Evolutionary conservation across 495 filamentous ascomycete species (phyloP), one percentile per base, ranked within the genome.

Genomic region (Penicillium goetzii): DNA sequence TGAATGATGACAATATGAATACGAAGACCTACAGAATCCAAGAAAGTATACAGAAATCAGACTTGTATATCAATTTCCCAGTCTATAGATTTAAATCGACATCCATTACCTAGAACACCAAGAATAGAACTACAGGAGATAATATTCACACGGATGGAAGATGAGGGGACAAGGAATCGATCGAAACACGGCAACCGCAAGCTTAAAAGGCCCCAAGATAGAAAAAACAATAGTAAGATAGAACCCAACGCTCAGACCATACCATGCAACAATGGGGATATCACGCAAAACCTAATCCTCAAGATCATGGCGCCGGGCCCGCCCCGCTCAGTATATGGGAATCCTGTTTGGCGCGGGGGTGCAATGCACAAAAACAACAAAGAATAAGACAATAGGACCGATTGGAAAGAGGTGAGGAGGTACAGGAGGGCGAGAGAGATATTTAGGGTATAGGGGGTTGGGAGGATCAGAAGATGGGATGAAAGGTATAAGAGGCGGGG

Each of bases 241-340:
- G 38, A 41, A 65, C 55, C 58, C 61, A 72, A 74, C 71, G 69
- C 69, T 70, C 62, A 72, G 57, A 70, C 69, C 64, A 53, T 62
- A 68, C 59, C 63, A 73, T 73, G 70, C 70, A 73, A 71, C 62
- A 73, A 66, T 54, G 60, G 68, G 70, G 70, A 73, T 73, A 73
- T 73, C 70, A 71, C 68, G 70, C 68, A 69, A 68, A 71, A 71
- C 62, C 54, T 56, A 62, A 63, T 61, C 64, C 57, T 64, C 63
- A 65, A 64, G 41, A 70, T 67, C 53, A 63, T 60, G 43, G 47
- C 34, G 34, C 43, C 43, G 21, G 25, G 41, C 26, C 26, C 49
- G 23, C 33, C 36, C 40, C 40, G 41, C 40, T 15, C 28, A 32
- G 10, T 41, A 34, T 23, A 1, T 3, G 30, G 30, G 8, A 8